These are phyloP conservation scores for Botrytis galanthina DNA, from an alignment of 2,329 filamentous ascomycete species.

Conservation along the genomic window DNA sequence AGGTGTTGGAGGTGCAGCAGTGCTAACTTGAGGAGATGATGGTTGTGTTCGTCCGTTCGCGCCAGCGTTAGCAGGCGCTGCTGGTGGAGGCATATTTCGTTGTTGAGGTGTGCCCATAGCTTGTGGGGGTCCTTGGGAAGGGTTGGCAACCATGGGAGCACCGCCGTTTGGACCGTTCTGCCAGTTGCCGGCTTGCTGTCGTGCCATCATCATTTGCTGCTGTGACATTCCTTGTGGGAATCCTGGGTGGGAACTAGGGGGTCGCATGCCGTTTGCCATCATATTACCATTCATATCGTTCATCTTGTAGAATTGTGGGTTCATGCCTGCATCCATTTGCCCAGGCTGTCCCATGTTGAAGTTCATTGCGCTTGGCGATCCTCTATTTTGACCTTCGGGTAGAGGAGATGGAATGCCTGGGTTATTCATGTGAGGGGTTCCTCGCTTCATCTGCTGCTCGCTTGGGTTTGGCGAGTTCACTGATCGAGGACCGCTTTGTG, in stretches of 20 bases:
- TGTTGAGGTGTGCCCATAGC: conserved; percentile 65
- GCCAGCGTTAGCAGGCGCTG: conserved; percentile 52
- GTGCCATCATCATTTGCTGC: conserved; percentile 54
- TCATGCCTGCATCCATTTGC: conserved; percentile 61
- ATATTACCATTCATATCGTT: conserved; percentile 52
- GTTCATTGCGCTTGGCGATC: conserved; percentile 63
- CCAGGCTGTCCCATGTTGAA: conserved; percentile 53
- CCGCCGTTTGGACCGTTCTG: conserved; percentile 39
- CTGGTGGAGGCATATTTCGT: conserved; percentile 66
- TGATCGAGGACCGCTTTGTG: conserved; percentile 61
- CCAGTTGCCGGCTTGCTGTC: conserved; percentile 36
- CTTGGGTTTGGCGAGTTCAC: conserved; percentile 74
- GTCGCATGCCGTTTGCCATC: conserved; percentile 66
- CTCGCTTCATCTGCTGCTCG: conserved; percentile 78
- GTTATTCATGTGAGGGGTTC: conserved; percentile 70
- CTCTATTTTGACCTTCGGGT: conserved; percentile 66
- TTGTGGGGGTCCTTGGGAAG: conserved; percentile 41
- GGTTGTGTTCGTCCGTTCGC: conserved; percentile 56
- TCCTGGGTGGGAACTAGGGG: conserved; percentile 65
- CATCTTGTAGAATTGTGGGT: conserved; percentile 58
- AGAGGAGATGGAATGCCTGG: conserved; percentile 68
- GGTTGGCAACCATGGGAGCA: conserved; percentile 48
- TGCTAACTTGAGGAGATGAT: conserved; percentile 61
- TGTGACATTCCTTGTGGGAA: conserved; percentile 57
- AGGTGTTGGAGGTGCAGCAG: conserved; percentile 72